Percentiles rank a stretch among this genome's conserved stretches.
phyloP scores from a whole-genome alignment of 2,329 filamentous ascomycete species.

The Colletotrichum abscissum region DNA sequence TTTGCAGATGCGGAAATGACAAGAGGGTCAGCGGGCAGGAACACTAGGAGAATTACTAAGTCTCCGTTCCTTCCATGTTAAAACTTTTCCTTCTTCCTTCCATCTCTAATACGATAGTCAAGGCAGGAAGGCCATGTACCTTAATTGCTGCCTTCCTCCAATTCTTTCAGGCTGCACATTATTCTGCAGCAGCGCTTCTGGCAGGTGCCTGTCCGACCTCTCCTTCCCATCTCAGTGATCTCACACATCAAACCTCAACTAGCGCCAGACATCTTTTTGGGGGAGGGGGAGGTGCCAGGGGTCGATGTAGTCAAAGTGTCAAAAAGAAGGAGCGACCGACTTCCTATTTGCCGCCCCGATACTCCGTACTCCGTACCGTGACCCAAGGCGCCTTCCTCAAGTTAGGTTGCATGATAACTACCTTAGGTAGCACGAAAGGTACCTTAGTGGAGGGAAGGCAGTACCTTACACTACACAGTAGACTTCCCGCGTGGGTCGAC shows the following conservation, averaged over 20 bases:
- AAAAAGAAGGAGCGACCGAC: neutral
- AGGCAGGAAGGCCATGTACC: no score
- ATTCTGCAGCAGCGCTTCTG: neutral
- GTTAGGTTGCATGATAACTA: neutral
- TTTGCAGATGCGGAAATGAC: neutral
- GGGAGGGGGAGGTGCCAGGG: neutral
- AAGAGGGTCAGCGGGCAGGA: neutral
- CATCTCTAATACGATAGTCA: no score
- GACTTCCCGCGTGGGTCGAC: neutral
- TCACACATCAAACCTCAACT: slow-evolving; percentile 1
- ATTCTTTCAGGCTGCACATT: neutral
- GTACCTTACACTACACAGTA: neutral
- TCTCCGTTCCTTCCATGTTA: neutral
- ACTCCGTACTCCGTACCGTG: no score
- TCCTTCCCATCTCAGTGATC: neutral
- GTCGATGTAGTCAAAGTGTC: neutral
- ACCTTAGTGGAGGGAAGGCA: neutral
- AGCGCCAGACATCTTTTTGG: neutral
- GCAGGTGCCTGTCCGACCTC: neutral
- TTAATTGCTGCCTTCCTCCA: no score
- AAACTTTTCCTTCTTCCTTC: neutral
- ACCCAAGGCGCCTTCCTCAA: neutral
- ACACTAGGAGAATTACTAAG: slow-evolving; percentile 1
- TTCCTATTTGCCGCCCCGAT: no score
- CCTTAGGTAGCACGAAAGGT: neutral